These are phyloP conservation scores for Spatholobus suberectus DNA, from an alignment of 306 rosid species.

Conservation along the genomic window DNA sequence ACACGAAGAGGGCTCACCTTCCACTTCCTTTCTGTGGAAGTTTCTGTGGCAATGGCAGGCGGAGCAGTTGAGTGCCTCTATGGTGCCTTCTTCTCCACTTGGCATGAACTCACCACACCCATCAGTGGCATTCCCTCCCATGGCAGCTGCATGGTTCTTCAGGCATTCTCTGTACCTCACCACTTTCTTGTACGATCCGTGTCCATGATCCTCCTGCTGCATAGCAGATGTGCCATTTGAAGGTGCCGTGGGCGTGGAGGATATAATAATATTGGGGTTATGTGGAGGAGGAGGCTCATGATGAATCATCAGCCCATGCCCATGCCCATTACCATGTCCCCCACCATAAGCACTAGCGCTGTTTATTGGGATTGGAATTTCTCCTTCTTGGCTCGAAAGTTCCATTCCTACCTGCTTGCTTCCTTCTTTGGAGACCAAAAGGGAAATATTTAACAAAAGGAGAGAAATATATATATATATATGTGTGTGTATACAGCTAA, in stretches of 20 bases:
- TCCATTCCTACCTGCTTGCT: conserved; percentile 51
- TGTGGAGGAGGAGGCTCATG: conserved; percentile 45
- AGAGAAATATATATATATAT: no score
- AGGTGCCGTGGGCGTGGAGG: conserved; percentile 46
- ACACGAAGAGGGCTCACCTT: conserved; percentile 49
- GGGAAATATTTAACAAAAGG: background rate
- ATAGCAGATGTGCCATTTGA: conserved; percentile 47
- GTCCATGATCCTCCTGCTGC: conserved; percentile 23
- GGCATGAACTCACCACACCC: conserved; percentile 99
- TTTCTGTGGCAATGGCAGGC: conserved; percentile 93
- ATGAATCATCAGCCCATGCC: conserved; percentile 47
- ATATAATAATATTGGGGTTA: conserved; percentile 46
- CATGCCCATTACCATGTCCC: background rate
- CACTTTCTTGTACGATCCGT: conserved; percentile 38
- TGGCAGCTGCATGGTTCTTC: conserved; percentile 90
- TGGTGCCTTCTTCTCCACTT: conserved; percentile 76
- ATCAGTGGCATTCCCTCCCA: conserved; percentile 91
- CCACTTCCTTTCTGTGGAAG: conserved; percentile 82
- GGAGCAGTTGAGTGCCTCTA: conserved; percentile 83
- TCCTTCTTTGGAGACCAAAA: background rate
- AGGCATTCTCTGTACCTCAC: conserved; percentile 80
- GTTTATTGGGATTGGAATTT: conserved; percentile 66
- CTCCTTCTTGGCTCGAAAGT: conserved; percentile 56
- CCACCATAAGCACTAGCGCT: conserved; percentile 39
- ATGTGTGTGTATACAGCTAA: no score